Percentiles rank a stretch among this genome's conserved stretches.
Conservation (phyloP, 805 yeast species). For the Wickerhamiella dianesei region DNA sequence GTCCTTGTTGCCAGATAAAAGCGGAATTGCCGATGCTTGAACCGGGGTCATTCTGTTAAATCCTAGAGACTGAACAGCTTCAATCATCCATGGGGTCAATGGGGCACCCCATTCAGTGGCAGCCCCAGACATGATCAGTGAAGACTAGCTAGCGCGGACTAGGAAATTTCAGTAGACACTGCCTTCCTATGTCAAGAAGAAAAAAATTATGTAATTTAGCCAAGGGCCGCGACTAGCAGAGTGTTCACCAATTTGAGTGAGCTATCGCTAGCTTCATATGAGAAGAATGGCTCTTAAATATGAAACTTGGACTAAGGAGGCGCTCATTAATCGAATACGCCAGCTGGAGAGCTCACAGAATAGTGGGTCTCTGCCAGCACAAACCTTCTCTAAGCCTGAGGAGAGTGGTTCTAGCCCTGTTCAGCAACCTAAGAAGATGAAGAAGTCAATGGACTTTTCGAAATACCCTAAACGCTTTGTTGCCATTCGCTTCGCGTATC, state of each 20-base stretch:
- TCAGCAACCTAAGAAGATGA: slow-evolving; percentile 20
- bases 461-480: slow-evolving; percentile 51
- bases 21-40: slow-evolving; percentile 87
- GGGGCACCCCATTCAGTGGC: slow-evolving; percentile 18
- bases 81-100: slow-evolving; percentile 24
- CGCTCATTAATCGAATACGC: slow-evolving; percentile 42
- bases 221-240: no score
- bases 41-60: slow-evolving; percentile 86
- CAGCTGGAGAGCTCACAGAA: slow-evolving; percentile 36
- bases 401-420: not conserved
- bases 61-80: slow-evolving; percentile 63
- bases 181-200: no score
- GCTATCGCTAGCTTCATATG: no score
- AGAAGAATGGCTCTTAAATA: slow-evolving; percentile 4
- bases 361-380: not conserved
- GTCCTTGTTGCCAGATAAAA: slow-evolving; percentile 72
- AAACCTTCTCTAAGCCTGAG: no score
- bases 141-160: no score
- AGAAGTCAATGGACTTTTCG: slow-evolving; percentile 48
- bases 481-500: slow-evolving; percentile 71
- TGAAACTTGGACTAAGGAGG: slow-evolving; percentile 45
- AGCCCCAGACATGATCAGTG: not conserved
- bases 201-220: slow-evolving; percentile 7
- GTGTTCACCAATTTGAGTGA: no score
- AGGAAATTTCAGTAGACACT: no score